phyloP scores from a whole-genome alignment of 306 rosid genomes.

The Argentina anserina region DNA sequence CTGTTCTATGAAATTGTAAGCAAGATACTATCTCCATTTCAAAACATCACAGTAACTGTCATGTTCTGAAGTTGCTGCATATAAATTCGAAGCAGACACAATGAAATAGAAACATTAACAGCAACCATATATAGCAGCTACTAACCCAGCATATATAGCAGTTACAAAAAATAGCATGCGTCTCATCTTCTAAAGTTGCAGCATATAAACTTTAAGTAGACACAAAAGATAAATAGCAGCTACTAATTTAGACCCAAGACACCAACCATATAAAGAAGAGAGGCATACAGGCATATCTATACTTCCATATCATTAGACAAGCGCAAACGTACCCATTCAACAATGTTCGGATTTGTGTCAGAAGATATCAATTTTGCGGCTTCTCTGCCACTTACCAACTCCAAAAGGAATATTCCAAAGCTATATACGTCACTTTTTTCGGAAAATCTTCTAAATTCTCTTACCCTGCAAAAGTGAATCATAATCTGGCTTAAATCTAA shows the following conservation, averaged over 20 bases:
- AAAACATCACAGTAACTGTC: not conserved
- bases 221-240: not conserved
- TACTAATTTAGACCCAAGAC: not conserved
- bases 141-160: no score
- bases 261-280: not conserved
- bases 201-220: not conserved
- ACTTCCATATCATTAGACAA: not conserved
- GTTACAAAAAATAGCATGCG: not conserved
- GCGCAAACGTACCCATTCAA: slow-evolving; percentile 60
- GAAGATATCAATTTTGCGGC: slow-evolving; percentile 50
- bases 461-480: slow-evolving; percentile 57
- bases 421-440: slow-evolving; percentile 89
- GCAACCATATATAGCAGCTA: not conserved
- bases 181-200: not conserved
- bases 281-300: not conserved
- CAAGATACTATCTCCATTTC: not conserved
- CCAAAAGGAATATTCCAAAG: slow-evolving; percentile 80
- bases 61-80: not conserved
- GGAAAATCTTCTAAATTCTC: slow-evolving; percentile 77
- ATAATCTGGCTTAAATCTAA: slow-evolving; percentile 1
- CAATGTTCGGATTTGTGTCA: slow-evolving; percentile 50
- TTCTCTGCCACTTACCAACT: slow-evolving; percentile 70
- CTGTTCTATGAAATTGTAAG: not conserved
- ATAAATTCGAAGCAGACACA: not conserved
- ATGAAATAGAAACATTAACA: not conserved